Evolutionary conservation across 192 early-diverging fungal genomes (phyloP).

Genomic region (Umbelopsis vinacea): DNA sequence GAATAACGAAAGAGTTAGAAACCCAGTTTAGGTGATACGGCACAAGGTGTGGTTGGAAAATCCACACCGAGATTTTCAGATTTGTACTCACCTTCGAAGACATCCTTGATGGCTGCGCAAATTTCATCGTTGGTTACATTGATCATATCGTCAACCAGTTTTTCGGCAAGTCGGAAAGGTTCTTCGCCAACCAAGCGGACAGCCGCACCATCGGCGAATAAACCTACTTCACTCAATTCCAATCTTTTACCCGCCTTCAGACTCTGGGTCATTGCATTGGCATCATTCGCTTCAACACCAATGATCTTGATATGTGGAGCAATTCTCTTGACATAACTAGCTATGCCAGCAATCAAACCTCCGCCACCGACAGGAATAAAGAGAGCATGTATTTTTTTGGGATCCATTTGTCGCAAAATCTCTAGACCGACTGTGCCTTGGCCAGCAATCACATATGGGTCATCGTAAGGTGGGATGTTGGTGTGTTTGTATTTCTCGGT

Average conservation of each 20-base stretch:
- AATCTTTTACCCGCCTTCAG: constrained; percentile 69
- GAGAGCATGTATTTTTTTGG: constrained; percentile 80
- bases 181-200: constrained; percentile 92
- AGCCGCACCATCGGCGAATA: constrained; percentile 98
- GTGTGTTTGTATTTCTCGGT: constrained; percentile 70
- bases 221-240: constrained; percentile 77
- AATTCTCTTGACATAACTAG: constrained; percentile 91
- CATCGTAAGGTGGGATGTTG: constrained; percentile 98
- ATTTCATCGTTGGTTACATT: constrained; percentile 95
- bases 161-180: constrained; percentile 78
- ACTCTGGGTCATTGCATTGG: constrained; percentile 86
- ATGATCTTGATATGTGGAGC: constrained; percentile 88
- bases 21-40: not conserved
- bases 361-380: constrained; percentile 95
- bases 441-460: constrained; percentile 98
- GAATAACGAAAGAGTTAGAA: not conserved
- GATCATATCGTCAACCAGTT: constrained; percentile 90
- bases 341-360: constrained; percentile 92
- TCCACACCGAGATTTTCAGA: no score
- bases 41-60: not conserved
- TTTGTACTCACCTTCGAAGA: constrained; percentile 64
- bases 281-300: constrained; percentile 91
- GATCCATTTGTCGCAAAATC: constrained; percentile 68
- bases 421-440: constrained; percentile 97
- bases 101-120: constrained; percentile 90